Evolutionary conservation across 768 basidiomycete species (phyloP), one percentile per base, ranked within the genome.

Genomic region (Kwoniella europaea): DNA sequence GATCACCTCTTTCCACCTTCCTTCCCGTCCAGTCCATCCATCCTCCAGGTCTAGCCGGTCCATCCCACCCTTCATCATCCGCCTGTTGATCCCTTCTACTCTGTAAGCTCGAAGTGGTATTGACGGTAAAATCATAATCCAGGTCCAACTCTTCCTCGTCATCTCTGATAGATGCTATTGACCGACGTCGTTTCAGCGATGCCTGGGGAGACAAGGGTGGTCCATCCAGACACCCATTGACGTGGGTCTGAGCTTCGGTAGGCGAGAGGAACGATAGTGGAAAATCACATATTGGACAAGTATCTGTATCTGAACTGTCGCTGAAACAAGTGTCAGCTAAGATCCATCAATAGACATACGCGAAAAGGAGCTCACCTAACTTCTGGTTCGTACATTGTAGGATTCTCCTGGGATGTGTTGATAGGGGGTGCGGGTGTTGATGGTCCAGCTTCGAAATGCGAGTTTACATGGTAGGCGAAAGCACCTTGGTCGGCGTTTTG

Each of bases 381-480:
- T 13, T 10, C 10, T 12, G 7, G 18, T 44, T 43, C 0, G 10
- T 22, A 6, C n/a, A 43, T 46, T 7, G 10, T 16, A 16, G 35
- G 15, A 5, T 62, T 44, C 10, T 29, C 44, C 53, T 24, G 50
- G 50, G 20, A 15, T 43, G 46, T 24, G 20, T 15, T 29, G 35
- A 42, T 53, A 29, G 29, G 13, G 41, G 29, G 29, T 55, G 13
- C 35, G 13, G 58, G 27, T 10, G 22, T 56, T 15, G 64, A 35
- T 58, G 64, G 29, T 27, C 59, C 68, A 15, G 59, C 67, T 18
- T 74, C 77, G 59, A 80, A 80, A 58, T 82, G 81, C 15, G 64
- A 22, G 72, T 80, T 79, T 41, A 82, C 77, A 69, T 82, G 81
- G 53, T 76, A 68, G 4, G 68, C 52, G 69, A 79, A 79, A 3